phyloP scores from a whole-genome alignment of 257 asterid genomes.

The Avicennia marina region DNA sequence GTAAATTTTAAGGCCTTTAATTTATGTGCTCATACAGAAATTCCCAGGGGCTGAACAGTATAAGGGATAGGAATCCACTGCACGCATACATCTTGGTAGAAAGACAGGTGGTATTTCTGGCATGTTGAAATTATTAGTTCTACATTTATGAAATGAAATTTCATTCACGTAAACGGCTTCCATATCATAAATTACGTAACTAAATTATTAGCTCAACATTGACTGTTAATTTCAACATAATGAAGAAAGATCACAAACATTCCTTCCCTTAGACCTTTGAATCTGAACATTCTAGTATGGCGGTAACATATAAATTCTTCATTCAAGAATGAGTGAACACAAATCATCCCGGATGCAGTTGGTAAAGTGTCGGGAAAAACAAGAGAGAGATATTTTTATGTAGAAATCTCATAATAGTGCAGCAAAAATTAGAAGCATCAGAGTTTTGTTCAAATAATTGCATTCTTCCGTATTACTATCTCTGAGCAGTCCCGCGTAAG shows the following conservation, averaged over 20 bases:
- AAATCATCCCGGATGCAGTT: background rate
- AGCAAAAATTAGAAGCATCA: background rate
- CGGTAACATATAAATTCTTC: no score
- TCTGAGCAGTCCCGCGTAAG: background rate
- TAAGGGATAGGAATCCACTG: background rate
- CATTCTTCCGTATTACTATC: background rate
- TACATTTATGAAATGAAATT: no score
- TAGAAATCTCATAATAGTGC: background rate
- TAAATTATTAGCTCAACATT: background rate
- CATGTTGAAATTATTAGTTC: no score
- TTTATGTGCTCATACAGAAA: background rate
- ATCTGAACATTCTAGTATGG: background rate
- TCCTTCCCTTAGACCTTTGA: background rate
- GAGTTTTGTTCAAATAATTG: background rate
- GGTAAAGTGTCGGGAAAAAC: no score
- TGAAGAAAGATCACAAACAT: background rate
- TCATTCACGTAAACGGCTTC: no score
- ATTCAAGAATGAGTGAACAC: no score
- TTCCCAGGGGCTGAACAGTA: background rate
- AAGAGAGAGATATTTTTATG: background rate
- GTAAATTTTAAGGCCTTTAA: background rate
- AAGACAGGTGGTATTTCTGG: background rate
- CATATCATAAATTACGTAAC: no score
- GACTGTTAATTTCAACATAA: background rate
- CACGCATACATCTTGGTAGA: background rate